Conservation (phyloP, 805 yeast species). For the Candida wancherniae region DNA sequence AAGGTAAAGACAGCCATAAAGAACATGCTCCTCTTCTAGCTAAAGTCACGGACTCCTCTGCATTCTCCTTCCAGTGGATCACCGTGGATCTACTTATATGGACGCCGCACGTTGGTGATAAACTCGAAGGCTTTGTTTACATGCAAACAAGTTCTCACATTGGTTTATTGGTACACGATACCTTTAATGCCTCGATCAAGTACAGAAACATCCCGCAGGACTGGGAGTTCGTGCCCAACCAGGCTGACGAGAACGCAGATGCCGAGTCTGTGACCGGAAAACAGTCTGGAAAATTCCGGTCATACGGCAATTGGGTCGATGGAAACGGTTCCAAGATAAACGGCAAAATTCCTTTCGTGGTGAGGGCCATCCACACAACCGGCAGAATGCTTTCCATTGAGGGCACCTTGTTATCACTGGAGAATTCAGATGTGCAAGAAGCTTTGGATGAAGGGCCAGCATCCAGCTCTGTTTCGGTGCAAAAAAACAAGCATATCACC, state of each 20-base stretch:
- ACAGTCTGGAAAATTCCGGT: constrained; percentile 32
- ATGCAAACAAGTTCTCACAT: constrained; percentile 95
- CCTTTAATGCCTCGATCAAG: constrained; percentile 90
- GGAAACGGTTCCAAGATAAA: constrained; percentile 68
- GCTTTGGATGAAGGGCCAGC: constrained; percentile 34
- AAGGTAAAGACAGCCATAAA: constrained; percentile 8
- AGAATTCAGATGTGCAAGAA: constrained; percentile 51
- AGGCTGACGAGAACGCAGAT: constrained; percentile 52
- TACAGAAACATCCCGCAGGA: constrained; percentile 76
- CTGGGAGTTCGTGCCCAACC: constrained; percentile 83
- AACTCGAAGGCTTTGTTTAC: constrained; percentile 79
- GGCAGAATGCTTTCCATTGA: constrained; percentile 83
- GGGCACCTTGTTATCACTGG: constrained; percentile 72
- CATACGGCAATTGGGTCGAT: constrained; percentile 87
- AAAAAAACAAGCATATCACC: constrained; percentile 13
- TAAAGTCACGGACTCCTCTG: constrained; percentile 69
- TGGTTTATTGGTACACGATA: constrained; percentile 85
- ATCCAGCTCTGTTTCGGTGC: constrained; percentile 9
- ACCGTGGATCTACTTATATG: constrained; percentile 78
- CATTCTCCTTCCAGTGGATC: constrained; percentile 87
- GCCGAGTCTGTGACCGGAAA: constrained; percentile 18
- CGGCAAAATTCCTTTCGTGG: constrained; percentile 74
- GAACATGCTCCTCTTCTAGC: constrained; percentile 42
- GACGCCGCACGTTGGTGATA: constrained; percentile 87
- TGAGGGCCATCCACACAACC: constrained; percentile 66